phyloP scores from a whole-genome alignment of 345 rosid genomes.

The Salix purpurea region DNA sequence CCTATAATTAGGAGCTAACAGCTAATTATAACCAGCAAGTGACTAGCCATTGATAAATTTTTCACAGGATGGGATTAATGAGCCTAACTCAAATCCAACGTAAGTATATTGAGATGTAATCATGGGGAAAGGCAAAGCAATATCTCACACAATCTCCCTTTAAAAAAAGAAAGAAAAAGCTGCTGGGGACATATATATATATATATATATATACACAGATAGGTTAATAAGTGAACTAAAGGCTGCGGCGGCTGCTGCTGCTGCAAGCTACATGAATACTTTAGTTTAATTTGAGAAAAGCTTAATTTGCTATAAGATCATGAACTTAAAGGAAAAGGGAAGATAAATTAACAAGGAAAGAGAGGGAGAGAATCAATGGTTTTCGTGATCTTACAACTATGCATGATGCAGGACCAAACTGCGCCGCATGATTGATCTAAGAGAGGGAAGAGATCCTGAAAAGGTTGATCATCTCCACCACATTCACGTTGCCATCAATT shows the following conservation, averaged over 20 bases:
- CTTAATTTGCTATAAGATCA: background rate
- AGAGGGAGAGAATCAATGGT: conserved; percentile 26
- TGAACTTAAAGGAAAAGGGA: background rate
- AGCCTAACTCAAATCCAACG: conserved; percentile 27
- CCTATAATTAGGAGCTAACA: conserved; percentile 13
- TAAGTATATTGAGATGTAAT: conserved; percentile 34
- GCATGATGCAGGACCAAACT: conserved; percentile 37
- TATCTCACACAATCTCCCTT: conserved; percentile 38
- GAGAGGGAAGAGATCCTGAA: conserved; percentile 32
- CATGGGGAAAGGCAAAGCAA: conserved; percentile 28
- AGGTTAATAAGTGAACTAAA: conserved; percentile 10
- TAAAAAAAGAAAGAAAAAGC: conserved; percentile 7
- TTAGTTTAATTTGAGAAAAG: background rate
- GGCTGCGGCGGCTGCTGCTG: conserved; percentile 26
- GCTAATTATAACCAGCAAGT: conserved; percentile 20
- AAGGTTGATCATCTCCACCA: conserved; percentile 29
- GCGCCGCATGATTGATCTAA: conserved; percentile 47
- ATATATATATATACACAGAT: background rate
- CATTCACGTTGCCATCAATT: conserved; percentile 7
- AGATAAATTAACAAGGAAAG: background rate
- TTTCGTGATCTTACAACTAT: conserved; percentile 44
- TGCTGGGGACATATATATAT: background rate
- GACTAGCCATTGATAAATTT: conserved; percentile 11
- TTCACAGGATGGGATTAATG: conserved; percentile 32
- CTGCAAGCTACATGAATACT: background rate